Evolutionary conservation across 1,284 basidiomycete genomes (phyloP).

Genomic region (Cronartium quercuum): DNA sequence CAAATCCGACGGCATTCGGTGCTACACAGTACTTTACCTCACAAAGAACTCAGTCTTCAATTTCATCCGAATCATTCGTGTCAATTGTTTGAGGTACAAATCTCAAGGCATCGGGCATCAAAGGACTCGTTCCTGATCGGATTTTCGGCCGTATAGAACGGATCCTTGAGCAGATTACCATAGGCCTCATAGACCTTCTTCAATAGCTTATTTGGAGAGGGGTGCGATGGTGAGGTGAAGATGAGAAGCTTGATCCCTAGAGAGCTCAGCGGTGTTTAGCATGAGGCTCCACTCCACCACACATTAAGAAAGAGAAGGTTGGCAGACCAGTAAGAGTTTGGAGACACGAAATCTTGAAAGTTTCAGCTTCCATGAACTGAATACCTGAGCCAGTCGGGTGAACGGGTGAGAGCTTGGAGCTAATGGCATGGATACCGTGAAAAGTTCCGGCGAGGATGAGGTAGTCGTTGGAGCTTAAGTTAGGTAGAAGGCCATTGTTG

Average conservation of each 20-base stretch:
- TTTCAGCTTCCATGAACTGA: slow-evolving; percentile 87
- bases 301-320: not conserved
- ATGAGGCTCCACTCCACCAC: not conserved
- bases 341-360: slow-evolving; percentile 80
- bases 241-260: slow-evolving; percentile 96
- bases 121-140: slow-evolving; percentile 88
- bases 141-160: slow-evolving; percentile 98
- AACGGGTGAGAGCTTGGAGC: slow-evolving; percentile 77
- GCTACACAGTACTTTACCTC: no score
- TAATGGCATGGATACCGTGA: slow-evolving; percentile 97
- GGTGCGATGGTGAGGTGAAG: slow-evolving; percentile 70
- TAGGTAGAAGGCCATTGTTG: slow-evolving; percentile 69
- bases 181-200: slow-evolving; percentile 48
- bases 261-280: no score
- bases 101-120: slow-evolving; percentile 54
- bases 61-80: no score
- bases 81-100: slow-evolving; percentile 12
- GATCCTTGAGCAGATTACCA: slow-evolving; percentile 96
- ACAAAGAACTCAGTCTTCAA: no score
- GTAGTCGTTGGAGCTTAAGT: slow-evolving; percentile 89
- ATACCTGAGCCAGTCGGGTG: slow-evolving; percentile 61
- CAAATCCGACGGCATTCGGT: no score
- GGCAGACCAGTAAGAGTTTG: slow-evolving; percentile 86
- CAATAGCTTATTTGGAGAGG: slow-evolving; percentile 52
- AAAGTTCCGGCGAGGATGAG: slow-evolving; percentile 93